Percentiles rank a stretch among this genome's conserved stretches.
Evolutionary conservation across 352 stramenopile species (phyloP).

Genomic region (Elongisporangium undulatum): DNA sequence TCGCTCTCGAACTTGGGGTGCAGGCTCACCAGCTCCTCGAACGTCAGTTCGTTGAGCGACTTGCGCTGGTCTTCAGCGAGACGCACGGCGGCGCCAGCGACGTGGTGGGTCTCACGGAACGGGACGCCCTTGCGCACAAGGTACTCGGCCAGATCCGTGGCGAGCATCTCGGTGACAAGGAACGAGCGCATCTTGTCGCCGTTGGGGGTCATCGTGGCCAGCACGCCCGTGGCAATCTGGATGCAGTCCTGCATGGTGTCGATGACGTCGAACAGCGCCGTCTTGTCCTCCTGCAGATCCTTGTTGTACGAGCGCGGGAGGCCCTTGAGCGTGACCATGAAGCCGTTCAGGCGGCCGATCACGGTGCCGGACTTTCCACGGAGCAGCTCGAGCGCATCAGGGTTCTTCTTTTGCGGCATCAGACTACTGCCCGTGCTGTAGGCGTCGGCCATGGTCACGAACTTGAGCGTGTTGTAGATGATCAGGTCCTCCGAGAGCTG

Average conservation of each 20-base stretch:
- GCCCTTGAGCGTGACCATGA: conserved; percentile 96
- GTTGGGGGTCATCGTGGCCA: conserved; percentile 95
- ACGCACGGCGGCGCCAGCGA: conserved; percentile 92
- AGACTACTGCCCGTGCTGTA: conserved; percentile 98
- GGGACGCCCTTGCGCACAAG: conserved; percentile 98
- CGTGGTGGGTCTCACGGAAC: conserved; percentile 99
- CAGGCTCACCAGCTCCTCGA: conserved; percentile 85
- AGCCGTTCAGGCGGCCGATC: conserved; percentile 92
- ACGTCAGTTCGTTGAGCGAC: conserved; percentile 82
- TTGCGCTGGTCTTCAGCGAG: conserved; percentile 89
- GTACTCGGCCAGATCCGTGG: conserved; percentile 99
- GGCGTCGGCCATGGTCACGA: conserved; percentile 95
- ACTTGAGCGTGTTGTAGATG: conserved; percentile 95
- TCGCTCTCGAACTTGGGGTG: conserved; percentile 89
- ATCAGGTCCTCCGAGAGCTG: conserved; percentile 99
- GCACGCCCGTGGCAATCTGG: conserved; percentile 95
- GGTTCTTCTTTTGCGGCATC: conserved; percentile 99
- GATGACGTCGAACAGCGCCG: conserved; percentile 96
- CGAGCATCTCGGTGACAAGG: conserved; percentile 98
- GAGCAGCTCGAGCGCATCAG: conserved; percentile 97
- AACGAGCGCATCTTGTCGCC: conserved; percentile 92
- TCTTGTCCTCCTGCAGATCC: conserved; percentile 99
- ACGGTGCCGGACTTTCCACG: conserved; percentile 96
- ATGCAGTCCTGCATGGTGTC: conserved; percentile 97
- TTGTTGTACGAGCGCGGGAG: conserved; percentile 99